These are phyloP conservation scores for Flaveria linearis DNA, from an alignment of 129 eudicot species.

Conservation along the genomic window DNA sequence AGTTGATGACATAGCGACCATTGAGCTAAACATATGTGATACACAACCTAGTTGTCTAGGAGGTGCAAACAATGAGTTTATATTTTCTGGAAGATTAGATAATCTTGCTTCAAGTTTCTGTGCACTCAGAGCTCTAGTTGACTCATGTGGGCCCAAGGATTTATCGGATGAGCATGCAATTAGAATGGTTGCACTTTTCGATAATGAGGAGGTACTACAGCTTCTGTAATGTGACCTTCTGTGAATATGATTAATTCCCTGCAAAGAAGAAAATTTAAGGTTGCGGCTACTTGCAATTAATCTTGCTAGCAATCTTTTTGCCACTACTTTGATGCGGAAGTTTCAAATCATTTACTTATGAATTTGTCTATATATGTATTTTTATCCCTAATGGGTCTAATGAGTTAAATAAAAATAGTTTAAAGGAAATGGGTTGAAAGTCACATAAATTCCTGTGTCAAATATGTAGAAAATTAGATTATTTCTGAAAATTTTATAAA, in stretches of 20 bases:
- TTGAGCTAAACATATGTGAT: constrained; percentile 87
- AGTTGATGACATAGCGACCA: constrained; percentile 62
- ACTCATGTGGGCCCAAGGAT: constrained; percentile 67
- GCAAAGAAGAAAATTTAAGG: not conserved
- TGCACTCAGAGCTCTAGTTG: constrained; percentile 89
- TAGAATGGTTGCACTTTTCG: constrained; percentile 92
- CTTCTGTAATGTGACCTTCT: not conserved
- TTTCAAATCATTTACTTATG: not conserved
- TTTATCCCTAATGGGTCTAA: not conserved
- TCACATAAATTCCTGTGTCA: not conserved
- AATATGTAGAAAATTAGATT: not conserved
- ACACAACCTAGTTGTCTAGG: constrained; percentile 96
- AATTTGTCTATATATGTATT: not conserved
- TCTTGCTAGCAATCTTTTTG: no score
- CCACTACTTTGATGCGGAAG: not conserved
- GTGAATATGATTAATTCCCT: constrained; percentile 3
- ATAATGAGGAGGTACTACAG: constrained; percentile 82
- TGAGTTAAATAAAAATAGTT: not conserved
- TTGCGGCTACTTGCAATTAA: not conserved
- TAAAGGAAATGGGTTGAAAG: not conserved
- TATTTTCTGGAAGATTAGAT: constrained; percentile 95
- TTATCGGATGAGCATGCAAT: constrained; percentile 73
- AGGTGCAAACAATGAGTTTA: constrained; percentile 85
- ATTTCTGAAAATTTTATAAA: not conserved
- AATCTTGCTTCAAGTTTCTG: constrained; percentile 92